phyloP scores from a whole-genome alignment of 2,329 filamentous ascomycete genomes.

The Aspergillus oerlinghausenensis region DNA sequence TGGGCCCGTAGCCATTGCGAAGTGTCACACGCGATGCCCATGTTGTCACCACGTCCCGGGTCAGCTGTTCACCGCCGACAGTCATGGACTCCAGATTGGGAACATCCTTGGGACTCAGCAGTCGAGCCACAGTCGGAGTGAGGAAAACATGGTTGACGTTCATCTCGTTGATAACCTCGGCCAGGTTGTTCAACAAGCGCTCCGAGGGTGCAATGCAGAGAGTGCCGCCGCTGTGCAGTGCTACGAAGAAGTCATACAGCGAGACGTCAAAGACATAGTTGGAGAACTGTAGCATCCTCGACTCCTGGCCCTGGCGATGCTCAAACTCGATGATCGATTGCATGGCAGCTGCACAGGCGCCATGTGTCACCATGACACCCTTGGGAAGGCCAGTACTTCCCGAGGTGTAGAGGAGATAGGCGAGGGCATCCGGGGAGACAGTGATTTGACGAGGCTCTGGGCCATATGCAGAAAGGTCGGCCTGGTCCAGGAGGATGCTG shows the following conservation, averaged over 20 bases:
- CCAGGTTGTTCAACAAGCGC: conserved; percentile 4
- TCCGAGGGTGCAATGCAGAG: conserved; percentile 3
- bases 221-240: conserved; percentile 3
- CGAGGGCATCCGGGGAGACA: not conserved
- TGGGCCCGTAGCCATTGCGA: conserved; percentile 15
- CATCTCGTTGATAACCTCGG: conserved; percentile 3
- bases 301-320: conserved; percentile 1
- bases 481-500: not conserved
- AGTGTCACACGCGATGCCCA: conserved; percentile 7
- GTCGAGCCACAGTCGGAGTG: conserved; percentile 8
- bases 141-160: conserved; percentile 5
- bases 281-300: conserved; percentile 7
- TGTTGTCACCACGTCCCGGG: conserved; percentile 5
- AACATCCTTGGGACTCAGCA: conserved; percentile 8
- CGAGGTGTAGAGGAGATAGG: conserved; percentile 1
- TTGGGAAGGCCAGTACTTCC: conserved; percentile 4
- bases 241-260: conserved; percentile 6
- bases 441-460: not conserved
- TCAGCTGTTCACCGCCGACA: conserved; percentile 11
- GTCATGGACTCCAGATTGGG: conserved; percentile 7
- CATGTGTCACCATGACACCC: conserved; percentile 4
- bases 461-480: not conserved
- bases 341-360: not conserved
- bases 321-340: not conserved
- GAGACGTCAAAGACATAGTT: conserved; percentile 14